Percentiles rank a stretch among this genome's conserved stretches.
Evolutionary conservation across 108 stramenopile species (phyloP).

Genomic region (Skeletonema marinoi): DNA sequence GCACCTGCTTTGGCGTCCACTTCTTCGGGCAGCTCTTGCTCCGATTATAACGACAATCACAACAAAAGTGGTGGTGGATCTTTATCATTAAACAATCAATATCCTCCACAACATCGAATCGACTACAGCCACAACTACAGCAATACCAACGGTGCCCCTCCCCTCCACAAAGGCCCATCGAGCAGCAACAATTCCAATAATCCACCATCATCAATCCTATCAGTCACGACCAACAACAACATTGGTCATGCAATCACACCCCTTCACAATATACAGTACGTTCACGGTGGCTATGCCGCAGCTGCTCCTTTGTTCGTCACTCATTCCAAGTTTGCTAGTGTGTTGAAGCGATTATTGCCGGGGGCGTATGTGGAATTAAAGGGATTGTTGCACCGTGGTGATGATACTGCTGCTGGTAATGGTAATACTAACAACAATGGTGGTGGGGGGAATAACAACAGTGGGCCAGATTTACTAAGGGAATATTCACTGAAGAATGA

Average conservation of each 20-base stretch:
- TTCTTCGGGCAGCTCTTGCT: neutral
- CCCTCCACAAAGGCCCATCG: no score
- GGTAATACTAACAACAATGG: neutral
- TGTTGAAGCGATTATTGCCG: conserved; percentile 43
- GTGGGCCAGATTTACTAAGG: neutral
- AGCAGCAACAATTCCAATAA: neutral
- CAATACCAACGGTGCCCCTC: no score
- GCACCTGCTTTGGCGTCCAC: neutral
- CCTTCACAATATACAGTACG: conserved; percentile 51
- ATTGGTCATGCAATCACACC: conserved; percentile 26
- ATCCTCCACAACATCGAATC: neutral
- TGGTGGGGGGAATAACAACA: neutral
- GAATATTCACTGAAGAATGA: neutral
- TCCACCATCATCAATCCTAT: neutral
- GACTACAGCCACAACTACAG: no score
- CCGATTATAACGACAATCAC: neutral
- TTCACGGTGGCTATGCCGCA: conserved; percentile 56
- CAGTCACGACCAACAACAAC: neutral
- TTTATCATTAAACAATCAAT: neutral
- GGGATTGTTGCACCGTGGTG: conserved; percentile 3
- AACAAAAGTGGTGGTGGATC: neutral
- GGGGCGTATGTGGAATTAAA: conserved; percentile 33
- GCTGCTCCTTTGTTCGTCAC: conserved; percentile 52
- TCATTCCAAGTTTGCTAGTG: conserved; percentile 27
- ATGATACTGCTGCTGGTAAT: neutral